These are phyloP conservation scores for Lasiosphaeriaceae sp. DNA, from an alignment of 495 filamentous ascomycete species.

Conservation along the genomic window DNA sequence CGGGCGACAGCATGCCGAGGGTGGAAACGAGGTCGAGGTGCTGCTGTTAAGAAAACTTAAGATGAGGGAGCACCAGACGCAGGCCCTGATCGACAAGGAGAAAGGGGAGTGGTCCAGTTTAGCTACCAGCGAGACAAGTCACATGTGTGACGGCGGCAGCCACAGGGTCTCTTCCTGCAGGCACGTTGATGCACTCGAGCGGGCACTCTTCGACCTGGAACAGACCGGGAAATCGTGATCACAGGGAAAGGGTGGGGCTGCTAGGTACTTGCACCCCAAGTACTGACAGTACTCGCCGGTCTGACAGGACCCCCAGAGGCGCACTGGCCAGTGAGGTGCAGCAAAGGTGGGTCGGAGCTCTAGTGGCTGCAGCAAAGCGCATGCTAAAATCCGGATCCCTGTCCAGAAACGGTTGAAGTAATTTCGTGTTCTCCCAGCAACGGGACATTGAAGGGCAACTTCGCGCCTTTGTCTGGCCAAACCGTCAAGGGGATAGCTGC, in stretches of 20 bases:
- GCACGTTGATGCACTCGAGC: conserved; percentile 6
- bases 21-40: too few species aligned
- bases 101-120: conserved; percentile 6
- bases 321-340: conserved; percentile 25
- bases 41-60: too few species aligned
- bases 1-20: too few species aligned
- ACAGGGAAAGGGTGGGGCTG: neutral
- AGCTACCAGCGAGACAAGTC: conserved; percentile 20
- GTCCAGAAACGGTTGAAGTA: conserved; percentile 33
- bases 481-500: conserved; percentile 7
- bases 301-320: conserved; percentile 14
- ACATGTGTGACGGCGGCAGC: conserved; percentile 1
- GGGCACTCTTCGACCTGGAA: neutral
- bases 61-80: neutral
- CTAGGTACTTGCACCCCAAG: conserved; percentile 21
- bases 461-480: conserved; percentile 19
- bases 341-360: conserved; percentile 14
- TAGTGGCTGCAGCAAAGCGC: conserved; percentile 29
- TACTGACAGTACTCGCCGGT: conserved; percentile 21
- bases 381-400: conserved; percentile 27
- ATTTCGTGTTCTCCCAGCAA: conserved; percentile 32
- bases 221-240: neutral
- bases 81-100: conserved; percentile 20
- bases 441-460: conserved; percentile 15
- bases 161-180: neutral